Conservation (phyloP, 2,329 filamentous ascomycete species). For the Arthrobotrys sphaeroides region DNA sequence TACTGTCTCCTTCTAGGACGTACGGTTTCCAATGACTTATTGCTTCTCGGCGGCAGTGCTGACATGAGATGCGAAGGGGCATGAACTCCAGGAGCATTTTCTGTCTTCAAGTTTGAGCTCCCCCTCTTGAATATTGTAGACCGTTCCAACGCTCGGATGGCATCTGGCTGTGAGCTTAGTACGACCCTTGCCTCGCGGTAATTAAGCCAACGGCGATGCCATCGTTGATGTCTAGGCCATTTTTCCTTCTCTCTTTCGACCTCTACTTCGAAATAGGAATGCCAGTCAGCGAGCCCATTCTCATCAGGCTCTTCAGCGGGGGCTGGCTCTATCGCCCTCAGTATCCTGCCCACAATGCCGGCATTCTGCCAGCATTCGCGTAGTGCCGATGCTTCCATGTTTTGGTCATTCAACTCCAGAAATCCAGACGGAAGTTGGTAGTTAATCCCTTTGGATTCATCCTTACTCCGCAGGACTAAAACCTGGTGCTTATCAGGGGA, state of each 20-base stretch:
- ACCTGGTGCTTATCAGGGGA: slow-evolving; percentile 52
- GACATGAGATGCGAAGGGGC: neutral
- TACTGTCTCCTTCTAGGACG: slow-evolving; percentile 45
- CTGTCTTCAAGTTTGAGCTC: slow-evolving; percentile 24
- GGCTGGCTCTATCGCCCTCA: slow-evolving; percentile 47
- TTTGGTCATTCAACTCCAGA: slow-evolving; percentile 49
- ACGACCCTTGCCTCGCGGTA: slow-evolving; percentile 50
- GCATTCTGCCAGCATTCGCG: slow-evolving; percentile 53
- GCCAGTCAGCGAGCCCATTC: slow-evolving; percentile 52
- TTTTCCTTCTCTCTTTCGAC: slow-evolving; percentile 46
- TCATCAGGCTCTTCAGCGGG: slow-evolving; percentile 51
- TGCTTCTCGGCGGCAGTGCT: slow-evolving; percentile 2
- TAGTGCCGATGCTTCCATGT: slow-evolving; percentile 52
- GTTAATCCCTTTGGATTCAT: slow-evolving; percentile 29
- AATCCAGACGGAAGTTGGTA: slow-evolving; percentile 50
- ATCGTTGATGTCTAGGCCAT: slow-evolving; percentile 42
- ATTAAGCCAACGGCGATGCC: slow-evolving; percentile 52
- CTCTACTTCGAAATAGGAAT: slow-evolving; percentile 52
- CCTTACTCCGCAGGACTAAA: slow-evolving; percentile 43
- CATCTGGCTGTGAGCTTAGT: slow-evolving; percentile 46
- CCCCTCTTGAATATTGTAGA: slow-evolving; percentile 53
- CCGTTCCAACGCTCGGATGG: slow-evolving; percentile 44
- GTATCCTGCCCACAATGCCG: slow-evolving; percentile 45
- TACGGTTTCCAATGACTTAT: slow-evolving; percentile 14
- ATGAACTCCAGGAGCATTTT: slow-evolving; percentile 15